Evolutionary conservation across 2,329 filamentous ascomycete species (phyloP).

Genomic region (Penicillium corylophilum): DNA sequence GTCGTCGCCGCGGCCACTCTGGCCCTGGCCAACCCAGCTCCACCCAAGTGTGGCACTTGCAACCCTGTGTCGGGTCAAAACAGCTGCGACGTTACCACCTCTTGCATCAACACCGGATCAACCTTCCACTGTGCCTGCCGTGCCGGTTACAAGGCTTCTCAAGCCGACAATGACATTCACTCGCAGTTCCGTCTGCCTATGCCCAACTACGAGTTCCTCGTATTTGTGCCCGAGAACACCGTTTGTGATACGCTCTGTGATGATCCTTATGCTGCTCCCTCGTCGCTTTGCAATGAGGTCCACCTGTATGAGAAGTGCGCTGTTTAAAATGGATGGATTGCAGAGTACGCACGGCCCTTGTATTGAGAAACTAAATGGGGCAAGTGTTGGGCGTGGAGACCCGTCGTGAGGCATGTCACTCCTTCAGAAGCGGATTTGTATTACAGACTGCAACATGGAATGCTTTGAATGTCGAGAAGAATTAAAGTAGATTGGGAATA

Average conservation of each 20-base stretch:
- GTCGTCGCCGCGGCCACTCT: constrained; percentile 27
- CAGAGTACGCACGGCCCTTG: background rate
- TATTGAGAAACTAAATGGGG: background rate
- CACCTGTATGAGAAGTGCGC: constrained; percentile 29
- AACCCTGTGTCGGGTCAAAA: constrained; percentile 42
- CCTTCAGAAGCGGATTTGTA: constrained; percentile 1
- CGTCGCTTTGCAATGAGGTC: constrained; percentile 39
- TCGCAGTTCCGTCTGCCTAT: constrained; percentile 41
- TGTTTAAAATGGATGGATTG: constrained; percentile 18
- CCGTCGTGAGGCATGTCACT: constrained; percentile 1
- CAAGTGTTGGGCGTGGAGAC: background rate
- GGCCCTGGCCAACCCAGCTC: constrained; percentile 18
- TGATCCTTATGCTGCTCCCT: constrained; percentile 29
- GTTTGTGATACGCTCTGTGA: constrained; percentile 39
- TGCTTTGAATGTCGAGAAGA: background rate
- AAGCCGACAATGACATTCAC: constrained; percentile 27
- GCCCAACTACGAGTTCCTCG: constrained; percentile 41
- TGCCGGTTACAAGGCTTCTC: constrained; percentile 41
- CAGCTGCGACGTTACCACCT: constrained; percentile 44
- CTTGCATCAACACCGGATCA: constrained; percentile 44
- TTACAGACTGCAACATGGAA: background rate
- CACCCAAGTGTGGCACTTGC: constrained; percentile 37
- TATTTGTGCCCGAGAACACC: constrained; percentile 38
- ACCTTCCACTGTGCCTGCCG: constrained; percentile 45
- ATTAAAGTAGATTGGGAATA: constrained; percentile 7